Conservation (phyloP, 2,329 filamentous ascomycete species). For the Chalaropsis thielavioides region DNA sequence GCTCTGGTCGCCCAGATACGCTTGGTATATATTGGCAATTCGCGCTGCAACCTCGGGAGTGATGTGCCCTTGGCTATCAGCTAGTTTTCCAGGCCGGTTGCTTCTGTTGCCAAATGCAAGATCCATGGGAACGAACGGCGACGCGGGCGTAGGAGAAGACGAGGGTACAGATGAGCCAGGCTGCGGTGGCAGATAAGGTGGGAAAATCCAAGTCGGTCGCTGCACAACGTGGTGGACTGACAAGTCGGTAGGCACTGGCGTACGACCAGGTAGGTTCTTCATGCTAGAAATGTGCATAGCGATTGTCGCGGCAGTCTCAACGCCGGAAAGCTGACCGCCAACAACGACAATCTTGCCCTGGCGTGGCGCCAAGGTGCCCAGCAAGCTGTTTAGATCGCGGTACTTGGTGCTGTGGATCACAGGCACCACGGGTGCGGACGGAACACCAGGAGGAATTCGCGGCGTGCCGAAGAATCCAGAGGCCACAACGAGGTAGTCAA, state of each 20-base stretch:
- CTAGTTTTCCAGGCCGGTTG: constrained; percentile 38
- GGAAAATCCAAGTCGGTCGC: constrained; percentile 58
- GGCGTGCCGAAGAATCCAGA: constrained; percentile 62
- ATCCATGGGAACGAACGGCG: constrained; percentile 56
- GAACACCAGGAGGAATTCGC: constrained; percentile 33
- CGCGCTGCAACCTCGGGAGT: constrained; percentile 29
- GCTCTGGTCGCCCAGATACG: constrained; percentile 27
- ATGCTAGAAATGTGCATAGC: constrained; percentile 56
- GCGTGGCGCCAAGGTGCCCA: constrained; percentile 26
- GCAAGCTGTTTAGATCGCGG: constrained; percentile 36
- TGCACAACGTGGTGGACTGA: constrained; percentile 55
- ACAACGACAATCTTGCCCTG: constrained; percentile 55
- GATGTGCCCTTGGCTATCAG: constrained; percentile 51
- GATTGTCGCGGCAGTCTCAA: constrained; percentile 60
- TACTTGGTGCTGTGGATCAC: constrained; percentile 57
- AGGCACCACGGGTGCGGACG: constrained; percentile 28
- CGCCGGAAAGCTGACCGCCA: constrained; percentile 70
- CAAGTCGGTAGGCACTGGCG: constrained; percentile 32
- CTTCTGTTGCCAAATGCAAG: constrained; percentile 56
- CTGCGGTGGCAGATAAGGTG: constrained; percentile 38
- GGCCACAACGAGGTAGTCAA: constrained; percentile 58
- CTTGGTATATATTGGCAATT: constrained; percentile 33
- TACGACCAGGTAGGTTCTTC: constrained; percentile 33
- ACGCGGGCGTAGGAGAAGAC: neutral
- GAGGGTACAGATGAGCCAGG: neutral